A percentile compares a stretch with the other conserved stretches of the same genome.
Evolutionary conservation across 176 grass and related monocot species (phyloP).

Genomic region (Aechmea fasciata): DNA sequence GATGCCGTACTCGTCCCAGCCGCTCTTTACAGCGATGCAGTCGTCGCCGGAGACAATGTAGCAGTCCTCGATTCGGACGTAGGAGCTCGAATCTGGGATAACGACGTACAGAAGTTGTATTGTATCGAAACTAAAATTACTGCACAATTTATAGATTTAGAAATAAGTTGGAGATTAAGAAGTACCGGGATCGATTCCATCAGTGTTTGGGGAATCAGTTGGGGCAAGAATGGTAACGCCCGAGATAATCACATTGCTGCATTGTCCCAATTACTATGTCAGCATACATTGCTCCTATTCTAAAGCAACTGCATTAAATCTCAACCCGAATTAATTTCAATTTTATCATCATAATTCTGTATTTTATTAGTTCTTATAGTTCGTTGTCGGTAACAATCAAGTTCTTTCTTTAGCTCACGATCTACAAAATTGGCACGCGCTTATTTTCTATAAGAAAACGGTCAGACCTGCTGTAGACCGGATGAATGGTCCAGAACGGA

Average conservation of each 20-base stretch:
- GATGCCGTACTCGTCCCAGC: conserved; percentile 86
- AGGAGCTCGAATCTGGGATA: conserved; percentile 64
- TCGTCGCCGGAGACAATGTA: conserved; percentile 83
- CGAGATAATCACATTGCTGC: conserved; percentile 74
- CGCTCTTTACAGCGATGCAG: conserved; percentile 79
- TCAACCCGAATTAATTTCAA: too few relatives aligned
- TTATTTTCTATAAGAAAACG: background rate
- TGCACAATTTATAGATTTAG: background rate
- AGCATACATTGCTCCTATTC: background rate
- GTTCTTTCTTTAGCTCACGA: too few relatives aligned
- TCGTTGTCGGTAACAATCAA: too few relatives aligned
- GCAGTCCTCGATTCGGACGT: conserved; percentile 81
- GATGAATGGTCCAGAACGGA: conserved; percentile 97
- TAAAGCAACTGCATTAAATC: too few relatives aligned
- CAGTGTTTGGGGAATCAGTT: conserved; percentile 76
- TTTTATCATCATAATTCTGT: too few relatives aligned
- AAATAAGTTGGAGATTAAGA: too few relatives aligned
- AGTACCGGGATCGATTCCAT: conserved; percentile 91
- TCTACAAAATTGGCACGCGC: too few relatives aligned
- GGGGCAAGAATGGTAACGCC: conserved; percentile 66
- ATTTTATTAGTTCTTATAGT: too few relatives aligned
- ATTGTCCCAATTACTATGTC: conserved; percentile 6
- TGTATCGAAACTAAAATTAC: background rate
- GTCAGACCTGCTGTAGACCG: conserved; percentile 83
- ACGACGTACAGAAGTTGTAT: background rate